phyloP scores from a whole-genome alignment of 768 basidiomycete genomes.

The Kondoa subrosea region DNA sequence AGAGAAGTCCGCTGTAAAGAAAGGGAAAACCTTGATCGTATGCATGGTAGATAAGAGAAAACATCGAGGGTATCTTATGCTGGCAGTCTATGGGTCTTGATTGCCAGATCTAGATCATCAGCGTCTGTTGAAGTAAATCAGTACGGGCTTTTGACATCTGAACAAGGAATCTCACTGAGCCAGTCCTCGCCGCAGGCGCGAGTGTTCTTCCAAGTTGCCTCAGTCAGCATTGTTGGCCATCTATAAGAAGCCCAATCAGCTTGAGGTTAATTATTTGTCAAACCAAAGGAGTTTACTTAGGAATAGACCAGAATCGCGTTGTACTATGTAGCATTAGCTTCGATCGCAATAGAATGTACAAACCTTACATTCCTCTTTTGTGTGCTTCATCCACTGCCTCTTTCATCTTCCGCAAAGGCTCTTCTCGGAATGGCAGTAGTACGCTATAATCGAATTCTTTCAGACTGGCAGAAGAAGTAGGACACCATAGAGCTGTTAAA shows the following conservation, averaged over 20 bases:
- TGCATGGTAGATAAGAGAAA: no score
- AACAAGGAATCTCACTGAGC: neutral
- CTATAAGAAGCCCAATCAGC: neutral
- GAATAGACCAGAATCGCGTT: neutral
- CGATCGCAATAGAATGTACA: neutral
- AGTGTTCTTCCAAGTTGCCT: neutral
- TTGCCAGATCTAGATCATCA: neutral
- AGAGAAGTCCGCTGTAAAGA: no score
- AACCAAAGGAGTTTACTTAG: neutral
- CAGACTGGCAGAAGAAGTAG: neutral
- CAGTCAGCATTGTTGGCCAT: neutral
- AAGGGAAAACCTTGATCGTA: no score
- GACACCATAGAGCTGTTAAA: neutral
- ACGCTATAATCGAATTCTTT: neutral
- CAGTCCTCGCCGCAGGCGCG: neutral
- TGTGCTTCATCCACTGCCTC: neutral
- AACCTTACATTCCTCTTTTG: neutral
- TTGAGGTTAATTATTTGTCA: neutral
- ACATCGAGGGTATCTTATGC: no score
- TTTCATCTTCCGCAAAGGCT: neutral
- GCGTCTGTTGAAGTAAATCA: neutral
- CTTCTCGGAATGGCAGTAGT: neutral
- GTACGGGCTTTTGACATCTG: neutral
- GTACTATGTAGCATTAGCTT: neutral
- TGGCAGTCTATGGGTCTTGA: no score